Base-by-base conservation (phyloP, 31 red algal genomes). In the Asparagopsis taxiformis region DNA sequence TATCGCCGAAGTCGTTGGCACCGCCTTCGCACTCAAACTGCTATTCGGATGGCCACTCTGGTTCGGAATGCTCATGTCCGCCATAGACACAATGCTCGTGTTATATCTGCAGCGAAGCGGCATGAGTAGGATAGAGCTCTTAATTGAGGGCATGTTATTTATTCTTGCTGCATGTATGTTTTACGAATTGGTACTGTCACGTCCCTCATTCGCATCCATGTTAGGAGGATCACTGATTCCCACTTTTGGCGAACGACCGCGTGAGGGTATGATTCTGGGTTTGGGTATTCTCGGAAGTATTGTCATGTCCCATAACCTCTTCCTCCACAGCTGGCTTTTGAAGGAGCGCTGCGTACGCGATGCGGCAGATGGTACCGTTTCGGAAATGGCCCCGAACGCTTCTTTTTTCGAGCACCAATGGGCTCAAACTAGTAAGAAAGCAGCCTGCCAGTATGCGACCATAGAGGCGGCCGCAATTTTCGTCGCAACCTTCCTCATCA, bases 251-350 rank as follows among this genome's bases (percentile, higher is more conserved):
- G 31, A 35, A 7, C 16, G 72, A 25, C 65, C 62, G 25, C 16
- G 59, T 58, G 37, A 79, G 62, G 70, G 82, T 32, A 82, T 75
- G 0, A 73, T 91, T 37, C 75, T 94, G 4, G 81, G 77, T 6
- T 58, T 99, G 16, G 79, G 95, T 11, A 87, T 99, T 28, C 49
- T 99, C 5, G 95, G 95, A 38, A 85, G 80, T 26, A 82, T 91
- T 5, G 75, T 99, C 30, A 99, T 99, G 95, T 68, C 91, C 0
- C 95, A 99, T 75, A 99, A 99, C 33, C 80, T 94, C 23, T 97
- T 92, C 58, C 44, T 97, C 0, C 91, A 88, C 51, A 78, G 75
- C 57, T 85, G 91, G 71, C 77, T 88, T 24, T 43, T 82, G 22
- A 19, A 74, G 15, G 68, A 90, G 60, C 51, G 62, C 15, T 66